phyloP scores from a whole-genome alignment of 2,329 filamentous ascomycete genomes.

The Zarea fungicola region DNA sequence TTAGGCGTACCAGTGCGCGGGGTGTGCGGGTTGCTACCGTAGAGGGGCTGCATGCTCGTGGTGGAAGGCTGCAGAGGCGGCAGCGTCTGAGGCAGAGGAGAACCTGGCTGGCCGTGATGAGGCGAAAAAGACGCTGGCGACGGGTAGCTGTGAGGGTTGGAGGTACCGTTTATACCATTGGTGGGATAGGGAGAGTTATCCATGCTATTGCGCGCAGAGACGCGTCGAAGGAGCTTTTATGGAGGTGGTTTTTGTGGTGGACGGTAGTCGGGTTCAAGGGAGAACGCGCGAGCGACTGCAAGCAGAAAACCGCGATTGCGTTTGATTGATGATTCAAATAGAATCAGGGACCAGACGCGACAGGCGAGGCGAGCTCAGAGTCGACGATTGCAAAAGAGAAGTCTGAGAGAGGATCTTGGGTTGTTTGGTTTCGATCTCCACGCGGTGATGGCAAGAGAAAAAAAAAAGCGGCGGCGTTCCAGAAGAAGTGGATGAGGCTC shows the following conservation, averaged over 20 bases:
- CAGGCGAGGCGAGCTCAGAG: not conserved
- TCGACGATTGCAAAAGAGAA: not conserved
- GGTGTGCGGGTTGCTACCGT: slow-evolving; percentile 56
- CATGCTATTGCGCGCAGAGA: slow-evolving; percentile 41
- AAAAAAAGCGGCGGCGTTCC: slow-evolving; percentile 15
- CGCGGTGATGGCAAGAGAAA: slow-evolving; percentile 9
- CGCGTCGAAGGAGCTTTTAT: slow-evolving; percentile 25
- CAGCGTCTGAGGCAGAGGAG: slow-evolving; percentile 48
- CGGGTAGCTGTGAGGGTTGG: slow-evolving; percentile 44
- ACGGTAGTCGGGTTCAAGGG: slow-evolving; percentile 7
- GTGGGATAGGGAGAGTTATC: slow-evolving; percentile 50
- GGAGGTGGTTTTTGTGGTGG: slow-evolving; percentile 17
- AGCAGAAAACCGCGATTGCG: slow-evolving; percentile 6
- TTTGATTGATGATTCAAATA: too few species aligned
- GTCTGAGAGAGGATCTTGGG: slow-evolving; percentile 7
- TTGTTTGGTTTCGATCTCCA: slow-evolving; percentile 9
- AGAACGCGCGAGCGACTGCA: not conserved
- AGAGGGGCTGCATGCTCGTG: slow-evolving; percentile 39
- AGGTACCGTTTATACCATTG: slow-evolving; percentile 52
- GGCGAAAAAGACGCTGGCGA: slow-evolving; percentile 47
- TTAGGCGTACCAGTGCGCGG: slow-evolving; percentile 60
- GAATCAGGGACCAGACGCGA: not conserved
- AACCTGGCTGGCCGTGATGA: slow-evolving; percentile 45
- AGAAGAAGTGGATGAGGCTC: slow-evolving; percentile 15
- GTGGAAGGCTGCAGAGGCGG: slow-evolving; percentile 49